These are phyloP conservation scores for Pleurotus cornucopiae DNA, from an alignment of 768 basidiomycete genomes.

Conservation along the genomic window DNA sequence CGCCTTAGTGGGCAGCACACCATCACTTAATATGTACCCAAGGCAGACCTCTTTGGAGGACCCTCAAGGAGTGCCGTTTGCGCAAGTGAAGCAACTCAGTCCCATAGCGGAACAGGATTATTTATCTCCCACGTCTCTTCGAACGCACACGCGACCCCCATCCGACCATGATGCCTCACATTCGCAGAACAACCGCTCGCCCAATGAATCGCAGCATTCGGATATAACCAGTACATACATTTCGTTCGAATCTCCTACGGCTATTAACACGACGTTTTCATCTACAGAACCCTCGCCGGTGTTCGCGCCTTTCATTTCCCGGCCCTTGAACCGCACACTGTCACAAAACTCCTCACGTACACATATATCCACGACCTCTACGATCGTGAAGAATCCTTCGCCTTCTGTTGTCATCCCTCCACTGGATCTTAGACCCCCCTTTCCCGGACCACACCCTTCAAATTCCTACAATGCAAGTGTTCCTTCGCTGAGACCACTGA, in stretches of 20 bases:
- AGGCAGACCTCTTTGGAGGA: constrained; percentile 26
- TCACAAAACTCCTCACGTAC: constrained; percentile 63
- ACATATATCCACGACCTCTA: constrained; percentile 40
- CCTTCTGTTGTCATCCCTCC: constrained; percentile 52
- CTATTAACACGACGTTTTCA: background rate
- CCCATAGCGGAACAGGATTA: constrained; percentile 68
- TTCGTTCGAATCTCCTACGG: constrained; percentile 4
- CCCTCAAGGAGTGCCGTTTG: constrained; percentile 27
- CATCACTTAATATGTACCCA: constrained; percentile 36
- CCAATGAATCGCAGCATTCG: constrained; percentile 32
- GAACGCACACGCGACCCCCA: constrained; percentile 27
- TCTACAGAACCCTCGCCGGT: constrained; percentile 43
- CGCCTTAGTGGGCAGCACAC: constrained; percentile 32
- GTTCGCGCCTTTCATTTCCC: constrained; percentile 52
- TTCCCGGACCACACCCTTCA: constrained; percentile 36
- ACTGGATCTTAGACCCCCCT: constrained; percentile 53
- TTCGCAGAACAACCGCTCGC: constrained; percentile 25
- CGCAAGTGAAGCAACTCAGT: constrained; percentile 49
- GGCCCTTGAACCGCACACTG: constrained; percentile 61
- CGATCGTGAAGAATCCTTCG: constrained; percentile 16
- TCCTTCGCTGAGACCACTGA: constrained; percentile 23
- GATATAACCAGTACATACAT: constrained; percentile 36
- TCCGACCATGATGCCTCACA: constrained; percentile 8
- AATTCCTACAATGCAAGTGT: constrained; percentile 18
- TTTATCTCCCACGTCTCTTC: constrained; percentile 40